These are phyloP conservation scores for Globisporangium cederbergense DNA, from an alignment of 352 stramenopile species.

Conservation along the genomic window DNA sequence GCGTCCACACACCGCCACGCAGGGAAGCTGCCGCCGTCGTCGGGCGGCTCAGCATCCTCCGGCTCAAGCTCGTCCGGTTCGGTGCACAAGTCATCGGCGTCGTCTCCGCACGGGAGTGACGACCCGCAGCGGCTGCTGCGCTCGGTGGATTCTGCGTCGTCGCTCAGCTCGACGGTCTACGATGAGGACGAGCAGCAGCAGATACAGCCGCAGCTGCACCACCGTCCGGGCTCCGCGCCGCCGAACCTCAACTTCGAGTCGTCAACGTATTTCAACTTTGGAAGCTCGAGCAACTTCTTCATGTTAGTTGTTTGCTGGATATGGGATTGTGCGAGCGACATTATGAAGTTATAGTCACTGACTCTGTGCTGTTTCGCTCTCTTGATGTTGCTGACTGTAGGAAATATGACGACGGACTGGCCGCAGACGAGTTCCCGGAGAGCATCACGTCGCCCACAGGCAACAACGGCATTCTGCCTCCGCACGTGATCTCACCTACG, in stretches of 20 bases:
- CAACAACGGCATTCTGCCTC: constrained; percentile 32
- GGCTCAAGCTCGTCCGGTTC: background rate
- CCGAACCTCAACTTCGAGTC: constrained; percentile 37
- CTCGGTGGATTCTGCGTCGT: constrained; percentile 24
- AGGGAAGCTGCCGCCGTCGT: constrained; percentile 1
- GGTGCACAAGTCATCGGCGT: constrained; percentile 4
- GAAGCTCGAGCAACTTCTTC: constrained; percentile 43
- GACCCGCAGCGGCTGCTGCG: constrained; percentile 15
- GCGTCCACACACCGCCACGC: constrained; percentile 7
- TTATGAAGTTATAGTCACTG: background rate
- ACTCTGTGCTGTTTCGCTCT: background rate
- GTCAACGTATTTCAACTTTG: constrained; percentile 45
- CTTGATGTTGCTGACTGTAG: background rate
- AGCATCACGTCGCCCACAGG: constrained; percentile 15
- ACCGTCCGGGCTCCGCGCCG: constrained; percentile 18
- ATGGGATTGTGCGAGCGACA: background rate
- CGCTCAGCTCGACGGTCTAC: constrained; percentile 24
- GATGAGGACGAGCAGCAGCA: constrained; percentile 24
- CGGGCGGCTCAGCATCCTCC: background rate
- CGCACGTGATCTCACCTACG: constrained; percentile 32
- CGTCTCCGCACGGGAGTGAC: constrained; percentile 12
- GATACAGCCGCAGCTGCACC: background rate
- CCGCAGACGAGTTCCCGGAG: constrained; percentile 7
- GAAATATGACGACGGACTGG: constrained; percentile 38
- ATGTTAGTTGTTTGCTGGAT: constrained; percentile 21